Conservation (phyloP, 176 grass and related monocot species). For the Oryza australiensis region DNA sequence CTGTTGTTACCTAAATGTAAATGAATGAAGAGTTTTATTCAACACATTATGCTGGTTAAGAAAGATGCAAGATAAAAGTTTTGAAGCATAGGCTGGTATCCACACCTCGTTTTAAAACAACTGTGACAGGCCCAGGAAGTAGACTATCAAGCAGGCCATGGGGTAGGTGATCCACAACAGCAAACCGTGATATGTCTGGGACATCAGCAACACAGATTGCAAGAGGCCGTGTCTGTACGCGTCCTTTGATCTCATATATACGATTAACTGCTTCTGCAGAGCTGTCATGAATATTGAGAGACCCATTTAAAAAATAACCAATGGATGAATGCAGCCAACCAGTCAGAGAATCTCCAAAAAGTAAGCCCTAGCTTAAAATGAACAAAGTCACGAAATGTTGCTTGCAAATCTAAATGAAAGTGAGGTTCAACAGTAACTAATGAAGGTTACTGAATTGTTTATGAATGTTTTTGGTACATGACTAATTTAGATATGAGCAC, state of each 20-base stretch:
- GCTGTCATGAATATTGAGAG: constrained; percentile 51
- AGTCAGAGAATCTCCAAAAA: background rate
- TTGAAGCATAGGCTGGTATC: background rate
- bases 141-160: constrained; percentile 74
- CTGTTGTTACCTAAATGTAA: constrained; percentile 58
- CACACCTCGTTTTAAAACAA: constrained; percentile 92
- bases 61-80: background rate
- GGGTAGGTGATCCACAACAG: constrained; percentile 76
- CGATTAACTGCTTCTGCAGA: constrained; percentile 78
- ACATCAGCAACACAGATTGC: constrained; percentile 94
- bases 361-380: background rate
- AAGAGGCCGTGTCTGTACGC: constrained; percentile 69
- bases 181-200: constrained; percentile 74
- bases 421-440: background rate
- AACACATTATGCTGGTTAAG: constrained; percentile 23
- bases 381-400: background rate
- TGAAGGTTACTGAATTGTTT: constrained; percentile 13
- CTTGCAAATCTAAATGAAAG: background rate
- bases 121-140: constrained; percentile 86
- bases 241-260: constrained; percentile 98
- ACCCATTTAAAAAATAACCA: constrained; percentile 21
- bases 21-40: constrained; percentile 18
- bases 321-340: constrained; percentile 30
- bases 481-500: background rate
- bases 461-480: background rate